Conservation (phyloP, 1,139 yeast genomes). For the Suhomyces guaymorum region DNA sequence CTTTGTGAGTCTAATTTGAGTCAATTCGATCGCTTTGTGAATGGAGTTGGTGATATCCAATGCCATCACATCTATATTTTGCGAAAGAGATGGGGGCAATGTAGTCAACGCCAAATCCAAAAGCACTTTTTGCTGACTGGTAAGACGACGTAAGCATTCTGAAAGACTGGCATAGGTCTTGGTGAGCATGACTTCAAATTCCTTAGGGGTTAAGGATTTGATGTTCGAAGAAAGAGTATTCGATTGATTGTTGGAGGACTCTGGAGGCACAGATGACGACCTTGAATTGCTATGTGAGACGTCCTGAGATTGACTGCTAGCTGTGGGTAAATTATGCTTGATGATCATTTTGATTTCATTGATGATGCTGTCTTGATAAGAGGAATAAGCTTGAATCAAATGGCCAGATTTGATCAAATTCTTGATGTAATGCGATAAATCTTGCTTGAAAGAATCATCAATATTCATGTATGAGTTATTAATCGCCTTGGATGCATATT, state of each 20-base stretch:
- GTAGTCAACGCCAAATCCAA: slow-evolving; percentile 70
- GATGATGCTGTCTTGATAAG: slow-evolving; percentile 67
- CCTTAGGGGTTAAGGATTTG: slow-evolving; percentile 66
- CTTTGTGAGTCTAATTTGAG: slow-evolving; percentile 78
- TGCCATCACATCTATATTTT: slow-evolving; percentile 52
- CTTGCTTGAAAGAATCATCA: slow-evolving; percentile 34
- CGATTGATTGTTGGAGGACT: slow-evolving; percentile 7
- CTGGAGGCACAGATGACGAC: slow-evolving; percentile 33
- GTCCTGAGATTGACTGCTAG: slow-evolving; percentile 10
- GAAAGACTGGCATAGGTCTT: slow-evolving; percentile 64
- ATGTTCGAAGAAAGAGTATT: slow-evolving; percentile 52
- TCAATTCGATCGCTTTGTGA: slow-evolving; percentile 65
- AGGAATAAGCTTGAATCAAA: slow-evolving; percentile 60
- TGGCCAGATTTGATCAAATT: slow-evolving; percentile 67
- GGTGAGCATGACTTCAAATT: slow-evolving; percentile 70
- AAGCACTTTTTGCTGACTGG: slow-evolving; percentile 75
- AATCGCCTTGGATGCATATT: slow-evolving; percentile 18
- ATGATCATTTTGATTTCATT: slow-evolving; percentile 74
- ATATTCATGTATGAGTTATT: slow-evolving; percentile 37
- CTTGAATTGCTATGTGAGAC: slow-evolving; percentile 33
- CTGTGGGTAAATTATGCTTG: slow-evolving; percentile 57
- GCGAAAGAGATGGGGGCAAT: slow-evolving; percentile 34
- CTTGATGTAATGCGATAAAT: slow-evolving; percentile 47
- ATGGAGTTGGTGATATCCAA: slow-evolving; percentile 64
- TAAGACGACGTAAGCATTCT: slow-evolving; percentile 71